Evolutionary conservation across 495 filamentous ascomycete species (phyloP).

Genomic region (Lasiosphaeria ovina): DNA sequence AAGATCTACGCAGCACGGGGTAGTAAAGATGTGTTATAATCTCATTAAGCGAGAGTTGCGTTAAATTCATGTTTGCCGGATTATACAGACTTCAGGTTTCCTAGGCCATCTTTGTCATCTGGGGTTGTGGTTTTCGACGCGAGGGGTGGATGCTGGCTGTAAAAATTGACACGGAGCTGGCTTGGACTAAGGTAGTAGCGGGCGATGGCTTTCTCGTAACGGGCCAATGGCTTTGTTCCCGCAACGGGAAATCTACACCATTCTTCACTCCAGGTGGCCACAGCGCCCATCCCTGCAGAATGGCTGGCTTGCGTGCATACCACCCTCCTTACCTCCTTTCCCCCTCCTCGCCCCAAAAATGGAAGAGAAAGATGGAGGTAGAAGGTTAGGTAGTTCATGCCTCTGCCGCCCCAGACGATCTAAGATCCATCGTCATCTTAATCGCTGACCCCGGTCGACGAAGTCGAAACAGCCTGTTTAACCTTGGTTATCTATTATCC

Average conservation of each 20-base stretch:
- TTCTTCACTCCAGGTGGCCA: no score
- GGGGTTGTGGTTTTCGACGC: neutral
- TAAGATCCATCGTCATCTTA: constrained; percentile 29
- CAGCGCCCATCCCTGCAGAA: no score
- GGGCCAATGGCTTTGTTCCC: neutral
- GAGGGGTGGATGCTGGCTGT: neutral
- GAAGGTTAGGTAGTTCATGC: constrained; percentile 24
- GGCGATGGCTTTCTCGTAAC: neutral
- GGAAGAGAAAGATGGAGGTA: constrained; percentile 3
- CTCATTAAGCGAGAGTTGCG: no score
- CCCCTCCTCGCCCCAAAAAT: constrained; percentile 10
- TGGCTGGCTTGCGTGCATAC: constrained; percentile 11
- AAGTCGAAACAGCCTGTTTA: constrained; percentile 29
- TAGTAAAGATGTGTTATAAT: no score
- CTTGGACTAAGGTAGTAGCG: no score
- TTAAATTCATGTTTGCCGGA: no score
- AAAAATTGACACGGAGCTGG: neutral
- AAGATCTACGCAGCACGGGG: no score
- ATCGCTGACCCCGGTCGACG: constrained; percentile 22
- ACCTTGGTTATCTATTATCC: constrained; percentile 5
- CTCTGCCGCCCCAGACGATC: constrained; percentile 24
- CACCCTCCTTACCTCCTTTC: constrained; percentile 8
- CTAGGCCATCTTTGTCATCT: neutral
- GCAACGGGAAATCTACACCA: no score
- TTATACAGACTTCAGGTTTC: no score